Evolutionary conservation across 2,329 filamentous ascomycete species (phyloP).

Genomic region (Pseudocercospora ulei): DNA sequence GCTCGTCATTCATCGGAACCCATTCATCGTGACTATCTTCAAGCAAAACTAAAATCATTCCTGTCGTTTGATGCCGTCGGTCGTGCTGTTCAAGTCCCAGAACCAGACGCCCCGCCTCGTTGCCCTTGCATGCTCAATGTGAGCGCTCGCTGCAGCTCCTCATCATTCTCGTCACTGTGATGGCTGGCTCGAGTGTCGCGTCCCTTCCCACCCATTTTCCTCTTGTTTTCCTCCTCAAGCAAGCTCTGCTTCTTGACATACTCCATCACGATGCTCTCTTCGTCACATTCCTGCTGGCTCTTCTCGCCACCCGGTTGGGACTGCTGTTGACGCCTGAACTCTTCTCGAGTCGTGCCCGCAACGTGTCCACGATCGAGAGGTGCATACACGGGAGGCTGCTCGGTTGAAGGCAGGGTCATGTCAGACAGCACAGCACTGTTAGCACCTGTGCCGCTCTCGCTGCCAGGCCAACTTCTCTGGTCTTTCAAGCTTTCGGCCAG

Average conservation of each 20-base stretch:
- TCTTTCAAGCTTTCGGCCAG: constrained; percentile 41
- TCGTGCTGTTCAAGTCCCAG: background rate
- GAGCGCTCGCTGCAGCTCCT: constrained; percentile 49
- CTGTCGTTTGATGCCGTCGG: constrained; percentile 1
- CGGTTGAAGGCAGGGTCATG: constrained; percentile 13
- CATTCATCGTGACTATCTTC: background rate
- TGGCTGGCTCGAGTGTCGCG: constrained; percentile 2
- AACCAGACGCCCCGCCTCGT: constrained; percentile 18
- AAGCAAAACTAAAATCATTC: background rate
- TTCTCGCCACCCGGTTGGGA: constrained; percentile 21
- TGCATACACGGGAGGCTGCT: constrained; percentile 20
- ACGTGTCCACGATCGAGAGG: constrained; percentile 25
- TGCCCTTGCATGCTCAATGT: constrained; percentile 46
- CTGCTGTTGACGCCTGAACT: constrained; percentile 19
- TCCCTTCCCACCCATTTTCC: constrained; percentile 28
- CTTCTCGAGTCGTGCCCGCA: constrained; percentile 26
- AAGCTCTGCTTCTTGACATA: constrained; percentile 70
- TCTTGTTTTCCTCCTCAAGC: constrained; percentile 52
- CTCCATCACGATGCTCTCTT: constrained; percentile 65
- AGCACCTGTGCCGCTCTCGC: constrained; percentile 22
- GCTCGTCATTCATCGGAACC: too few relatives aligned
- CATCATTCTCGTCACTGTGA: constrained; percentile 34
- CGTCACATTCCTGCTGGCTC: constrained; percentile 40
- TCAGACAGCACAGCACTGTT: constrained; percentile 18
- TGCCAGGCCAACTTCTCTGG: constrained; percentile 29